Conservation (phyloP, 2,329 filamentous ascomycete genomes). For the Exutisphaerella laricina region DNA sequence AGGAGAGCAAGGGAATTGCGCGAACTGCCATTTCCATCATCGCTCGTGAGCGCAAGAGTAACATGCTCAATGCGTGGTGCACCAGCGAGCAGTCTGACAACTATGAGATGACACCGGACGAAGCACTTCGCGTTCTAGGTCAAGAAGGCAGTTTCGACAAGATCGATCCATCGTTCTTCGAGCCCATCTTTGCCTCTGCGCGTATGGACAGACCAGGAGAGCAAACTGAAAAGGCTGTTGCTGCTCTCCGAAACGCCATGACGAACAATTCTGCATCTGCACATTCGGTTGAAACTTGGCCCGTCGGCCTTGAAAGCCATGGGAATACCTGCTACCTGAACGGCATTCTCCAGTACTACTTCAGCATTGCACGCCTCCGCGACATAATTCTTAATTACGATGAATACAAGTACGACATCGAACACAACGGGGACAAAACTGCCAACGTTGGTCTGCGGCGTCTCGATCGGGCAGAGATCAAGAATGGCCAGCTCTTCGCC, state of each 20-base stretch:
- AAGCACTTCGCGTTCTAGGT: constrained; percentile 41
- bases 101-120: constrained; percentile 51
- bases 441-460: constrained; percentile 72
- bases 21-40: constrained; percentile 55
- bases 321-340: constrained; percentile 98
- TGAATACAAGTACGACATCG: constrained; percentile 61
- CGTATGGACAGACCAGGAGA: constrained; percentile 26
- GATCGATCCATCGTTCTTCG: constrained; percentile 22
- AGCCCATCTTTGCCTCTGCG: constrained; percentile 22
- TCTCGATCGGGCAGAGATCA: constrained; percentile 40
- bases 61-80: constrained; percentile 49
- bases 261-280: constrained; percentile 9
- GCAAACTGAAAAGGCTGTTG: constrained; percentile 32
- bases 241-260: constrained; percentile 25
- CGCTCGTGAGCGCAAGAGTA: constrained; percentile 53
- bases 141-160: constrained; percentile 3
- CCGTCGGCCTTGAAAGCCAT: constrained; percentile 85
- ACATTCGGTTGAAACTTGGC: constrained; percentile 45
- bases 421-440: constrained; percentile 55
- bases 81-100: constrained; percentile 46
- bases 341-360: constrained; percentile 91
- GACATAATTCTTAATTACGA: constrained; percentile 75
- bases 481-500: constrained; percentile 33
- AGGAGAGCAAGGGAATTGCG: constrained; percentile 46
- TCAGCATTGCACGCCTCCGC: constrained; percentile 76